phyloP scores from a whole-genome alignment of 805 yeast species.

The Starmerella stigmatis region DNA sequence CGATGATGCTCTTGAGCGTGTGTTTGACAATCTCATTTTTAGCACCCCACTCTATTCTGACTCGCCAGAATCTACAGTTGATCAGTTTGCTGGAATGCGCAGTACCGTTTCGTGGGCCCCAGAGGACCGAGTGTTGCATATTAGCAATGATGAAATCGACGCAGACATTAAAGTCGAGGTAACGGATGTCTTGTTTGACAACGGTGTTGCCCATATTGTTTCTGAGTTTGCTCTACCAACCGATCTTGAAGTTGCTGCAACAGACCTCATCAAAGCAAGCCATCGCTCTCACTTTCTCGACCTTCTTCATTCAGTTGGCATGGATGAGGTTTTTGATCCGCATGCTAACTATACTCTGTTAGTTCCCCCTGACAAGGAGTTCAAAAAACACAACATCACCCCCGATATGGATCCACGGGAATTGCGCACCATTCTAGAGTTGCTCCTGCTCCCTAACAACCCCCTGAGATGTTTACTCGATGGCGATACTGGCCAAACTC shows the following conservation, averaged over 20 bases:
- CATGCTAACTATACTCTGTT: conserved; percentile 48
- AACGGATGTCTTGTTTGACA: conserved; percentile 63
- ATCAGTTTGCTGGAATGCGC: conserved; percentile 24
- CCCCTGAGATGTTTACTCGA: conserved; percentile 28
- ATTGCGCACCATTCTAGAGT: conserved; percentile 38
- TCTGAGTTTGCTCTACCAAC: conserved; percentile 48
- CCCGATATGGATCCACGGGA: conserved; percentile 29
- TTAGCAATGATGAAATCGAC: conserved; percentile 1
- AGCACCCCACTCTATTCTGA: conserved; percentile 61
- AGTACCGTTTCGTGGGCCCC: conserved; percentile 14
- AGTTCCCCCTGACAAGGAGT: conserved; percentile 55
- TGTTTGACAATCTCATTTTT: conserved; percentile 51
- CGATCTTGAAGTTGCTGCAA: conserved; percentile 41
- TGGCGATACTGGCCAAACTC: conserved; percentile 23
- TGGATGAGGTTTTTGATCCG: conserved; percentile 33
- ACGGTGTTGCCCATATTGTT: conserved; percentile 76
- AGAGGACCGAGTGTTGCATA: background rate
- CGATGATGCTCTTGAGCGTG: conserved; percentile 38
- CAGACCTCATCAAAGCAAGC: conserved; percentile 48
- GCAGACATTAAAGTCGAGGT: conserved; percentile 16
- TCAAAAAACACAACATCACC: conserved; percentile 43
- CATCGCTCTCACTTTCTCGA: conserved; percentile 39
- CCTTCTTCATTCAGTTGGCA: conserved; percentile 31
- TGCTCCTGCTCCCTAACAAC: conserved; percentile 59
- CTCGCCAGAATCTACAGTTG: conserved; percentile 29